Evolutionary conservation across 2,329 filamentous ascomycete genomes (phyloP), one percentile per base, ranked within the genome.

Genomic region (Xylaria sp.): DNA sequence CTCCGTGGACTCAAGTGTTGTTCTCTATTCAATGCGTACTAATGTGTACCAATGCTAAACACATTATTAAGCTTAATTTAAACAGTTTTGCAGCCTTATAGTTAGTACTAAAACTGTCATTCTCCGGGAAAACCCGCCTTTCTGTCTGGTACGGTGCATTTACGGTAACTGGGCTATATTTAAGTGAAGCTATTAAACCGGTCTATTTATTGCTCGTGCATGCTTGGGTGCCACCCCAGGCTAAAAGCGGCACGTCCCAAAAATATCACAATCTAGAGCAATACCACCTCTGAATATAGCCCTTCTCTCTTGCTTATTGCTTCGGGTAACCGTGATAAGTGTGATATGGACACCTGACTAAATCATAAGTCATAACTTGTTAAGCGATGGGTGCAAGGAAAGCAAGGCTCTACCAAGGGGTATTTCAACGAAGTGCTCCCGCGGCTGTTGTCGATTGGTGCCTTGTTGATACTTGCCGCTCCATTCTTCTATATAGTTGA

Each of bases 401-500:
- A 9, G 40, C 17, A 49, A 25, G 46, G 46, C 55, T 43, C 25
- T 51, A 33, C 19, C 10, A 21, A 47, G 9, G 48, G 19, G 15
- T 59, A 59, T 59, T 54, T 59, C 2, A 59, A 60, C 25, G 35
- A 38, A 29, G 11, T 11, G 57, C 51, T n/a, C n/a, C n/a, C 27
- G 37, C 43, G 21, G 21, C 23, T 35, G 23, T 40, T 29, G 19
- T 19, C 46, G 55, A 38, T 29, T 29, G 2, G 31, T 47, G 21
- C 13, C 23, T 33, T 9, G 54, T 33, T 31, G 25, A 49, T 40
- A 38, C 41, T 19, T 4, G 9, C 21, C 17, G 21, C 33, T 35
- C 7, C 8, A n/a, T 38, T 19, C 46, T n/a, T n/a, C n/a, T n/a
- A n/a, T n/a, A n/a, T n/a, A n/a, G n/a, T n/a, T n/a, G n/a, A n/a